phyloP scores from a whole-genome alignment of 805 yeast genomes.

The Metschnikowia aberdeeniae region DNA sequence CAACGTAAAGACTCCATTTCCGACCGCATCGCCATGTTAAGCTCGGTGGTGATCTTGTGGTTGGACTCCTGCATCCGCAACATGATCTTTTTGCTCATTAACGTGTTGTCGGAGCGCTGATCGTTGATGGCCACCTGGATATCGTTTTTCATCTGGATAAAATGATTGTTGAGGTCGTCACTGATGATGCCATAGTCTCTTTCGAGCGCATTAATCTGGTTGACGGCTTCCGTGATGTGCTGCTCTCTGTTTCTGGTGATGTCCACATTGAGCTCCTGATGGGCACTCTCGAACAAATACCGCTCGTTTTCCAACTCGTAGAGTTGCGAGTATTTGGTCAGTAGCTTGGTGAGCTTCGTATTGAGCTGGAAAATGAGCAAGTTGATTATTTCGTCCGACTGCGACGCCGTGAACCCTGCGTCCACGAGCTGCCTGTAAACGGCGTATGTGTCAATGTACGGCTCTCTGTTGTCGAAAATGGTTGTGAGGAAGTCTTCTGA shows the following conservation, averaged over 20 bases:
- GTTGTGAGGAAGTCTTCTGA: conserved; percentile 46
- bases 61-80: conserved; percentile 75
- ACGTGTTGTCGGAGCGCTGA: conserved; percentile 79
- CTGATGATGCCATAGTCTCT: conserved; percentile 67
- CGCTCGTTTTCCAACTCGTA: conserved; percentile 83
- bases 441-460: conserved; percentile 45
- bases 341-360: conserved; percentile 40
- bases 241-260: conserved; percentile 67
- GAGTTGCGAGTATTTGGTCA: conserved; percentile 44
- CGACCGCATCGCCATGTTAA: conserved; percentile 76
- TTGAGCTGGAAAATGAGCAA: conserved; percentile 43
- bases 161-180: conserved; percentile 68
- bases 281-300: conserved; percentile 88
- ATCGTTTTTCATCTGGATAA: conserved; percentile 61
- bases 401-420: conserved; percentile 58
- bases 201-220: conserved; percentile 63
- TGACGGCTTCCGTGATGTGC: conserved; percentile 63
- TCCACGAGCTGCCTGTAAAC: conserved; percentile 49
- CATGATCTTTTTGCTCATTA: conserved; percentile 64
- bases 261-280: conserved; percentile 78
- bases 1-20: conserved; percentile 88
- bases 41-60: conserved; percentile 77
- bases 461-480: conserved; percentile 48
- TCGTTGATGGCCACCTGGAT: conserved; percentile 80
- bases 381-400: conserved; percentile 56